These are phyloP conservation scores for Penicillium sp. DNA, from an alignment of 2,329 filamentous ascomycete species.

Conservation along the genomic window DNA sequence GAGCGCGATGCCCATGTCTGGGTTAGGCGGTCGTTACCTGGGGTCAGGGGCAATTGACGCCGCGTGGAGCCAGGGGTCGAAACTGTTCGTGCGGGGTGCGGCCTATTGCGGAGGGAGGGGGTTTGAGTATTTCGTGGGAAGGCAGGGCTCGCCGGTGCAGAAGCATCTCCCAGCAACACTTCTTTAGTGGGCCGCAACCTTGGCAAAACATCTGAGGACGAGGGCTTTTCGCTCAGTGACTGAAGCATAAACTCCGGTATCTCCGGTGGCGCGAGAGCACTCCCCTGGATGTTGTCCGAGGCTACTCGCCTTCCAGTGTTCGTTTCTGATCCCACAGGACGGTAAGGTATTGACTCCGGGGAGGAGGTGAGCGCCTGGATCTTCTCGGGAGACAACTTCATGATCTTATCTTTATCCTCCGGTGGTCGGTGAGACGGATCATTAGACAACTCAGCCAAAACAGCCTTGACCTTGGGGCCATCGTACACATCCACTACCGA, in stretches of 20 bases:
- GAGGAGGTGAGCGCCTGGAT: conserved; percentile 57
- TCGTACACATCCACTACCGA: conserved; percentile 34
- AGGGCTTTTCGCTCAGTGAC: conserved; percentile 32
- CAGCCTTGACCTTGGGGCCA: conserved; percentile 26
- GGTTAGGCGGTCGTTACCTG: conserved; percentile 33
- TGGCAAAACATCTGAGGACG: conserved; percentile 17
- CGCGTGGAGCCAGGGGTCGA: conserved; percentile 39
- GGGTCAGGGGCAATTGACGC: conserved; percentile 31
- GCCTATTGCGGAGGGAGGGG: conserved; percentile 30
- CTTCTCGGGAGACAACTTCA: conserved; percentile 56
- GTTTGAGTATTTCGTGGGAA: conserved; percentile 19
- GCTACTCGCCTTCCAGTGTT: conserved; percentile 24
- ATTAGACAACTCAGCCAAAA: conserved; percentile 25
- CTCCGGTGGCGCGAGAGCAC: conserved; percentile 11
- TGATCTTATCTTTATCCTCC: conserved; percentile 40
- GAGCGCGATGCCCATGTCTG: conserved; percentile 37
- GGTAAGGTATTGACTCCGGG: conserved; percentile 55
- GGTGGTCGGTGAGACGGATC: conserved; percentile 25
- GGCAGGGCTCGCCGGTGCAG: conserved; percentile 23
- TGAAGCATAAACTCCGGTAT: conserved; percentile 17
- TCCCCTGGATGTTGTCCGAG: conserved; percentile 21
- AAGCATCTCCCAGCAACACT: conserved; percentile 26
- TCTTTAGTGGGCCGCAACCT: conserved; percentile 30
- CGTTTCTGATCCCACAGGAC: conserved; percentile 34
- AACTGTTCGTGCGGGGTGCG: conserved; percentile 34